Evolutionary conservation across 257 asterid species (phyloP).

Genomic region (Vinca minor): DNA sequence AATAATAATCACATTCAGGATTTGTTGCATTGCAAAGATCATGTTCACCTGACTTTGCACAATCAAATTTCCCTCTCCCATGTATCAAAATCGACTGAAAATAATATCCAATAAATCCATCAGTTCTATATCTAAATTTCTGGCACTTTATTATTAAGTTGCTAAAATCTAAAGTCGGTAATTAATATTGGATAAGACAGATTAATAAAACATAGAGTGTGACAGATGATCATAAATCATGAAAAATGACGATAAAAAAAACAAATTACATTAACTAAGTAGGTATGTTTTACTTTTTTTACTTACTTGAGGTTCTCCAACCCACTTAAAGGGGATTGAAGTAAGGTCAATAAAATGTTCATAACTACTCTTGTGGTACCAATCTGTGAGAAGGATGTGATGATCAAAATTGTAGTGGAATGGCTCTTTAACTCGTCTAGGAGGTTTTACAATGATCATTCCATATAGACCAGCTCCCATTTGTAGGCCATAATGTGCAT

Average conservation of each 20-base stretch:
- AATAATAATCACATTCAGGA: slow-evolving; percentile 48
- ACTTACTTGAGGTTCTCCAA: slow-evolving; percentile 64
- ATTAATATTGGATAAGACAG: too few species aligned
- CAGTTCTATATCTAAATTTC: too few species aligned
- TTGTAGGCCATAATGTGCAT: too few species aligned
- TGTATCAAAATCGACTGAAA: slow-evolving; percentile 64
- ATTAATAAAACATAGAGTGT: too few species aligned
- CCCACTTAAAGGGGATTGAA: slow-evolving; percentile 55
- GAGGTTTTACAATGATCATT: too few species aligned
- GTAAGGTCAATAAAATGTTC: slow-evolving; percentile 56
- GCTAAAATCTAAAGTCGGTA: too few species aligned
- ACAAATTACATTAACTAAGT: too few species aligned
- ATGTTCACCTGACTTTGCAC: slow-evolving; percentile 30
- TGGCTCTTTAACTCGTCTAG: slow-evolving; percentile 41
- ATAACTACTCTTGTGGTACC: slow-evolving; percentile 49
- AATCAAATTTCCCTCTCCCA: slow-evolving; percentile 56
- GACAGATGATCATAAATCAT: too few species aligned
- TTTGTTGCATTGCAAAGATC: slow-evolving; percentile 41
- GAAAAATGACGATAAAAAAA: too few species aligned
- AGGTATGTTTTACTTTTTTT: too few species aligned
- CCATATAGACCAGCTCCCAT: too few species aligned
- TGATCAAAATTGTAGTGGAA: slow-evolving; percentile 44
- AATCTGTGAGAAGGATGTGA: slow-evolving; percentile 50
- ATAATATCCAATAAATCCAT: background rate
- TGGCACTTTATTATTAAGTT: too few species aligned